These are phyloP conservation scores for Lachnellula hyalina DNA, from an alignment of 2,329 filamentous ascomycete genomes.

Conservation along the genomic window DNA sequence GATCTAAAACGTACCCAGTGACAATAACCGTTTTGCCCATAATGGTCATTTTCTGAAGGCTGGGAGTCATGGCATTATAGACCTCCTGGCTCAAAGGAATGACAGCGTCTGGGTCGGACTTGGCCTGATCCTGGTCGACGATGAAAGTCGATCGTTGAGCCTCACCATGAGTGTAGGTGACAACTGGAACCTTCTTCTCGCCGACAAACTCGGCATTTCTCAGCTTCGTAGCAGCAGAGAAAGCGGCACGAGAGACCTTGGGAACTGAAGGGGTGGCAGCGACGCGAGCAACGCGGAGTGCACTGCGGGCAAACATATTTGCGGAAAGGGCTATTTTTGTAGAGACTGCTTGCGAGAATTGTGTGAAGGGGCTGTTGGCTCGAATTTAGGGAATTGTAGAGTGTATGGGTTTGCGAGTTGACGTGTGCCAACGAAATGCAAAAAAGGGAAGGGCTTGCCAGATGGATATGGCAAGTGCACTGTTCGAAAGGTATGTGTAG, in stretches of 20 bases:
- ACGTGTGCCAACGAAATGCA: not conserved
- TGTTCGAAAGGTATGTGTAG: not conserved
- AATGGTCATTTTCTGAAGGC: constrained; percentile 64
- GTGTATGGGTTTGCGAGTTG: not conserved
- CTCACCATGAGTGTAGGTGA: constrained; percentile 20
- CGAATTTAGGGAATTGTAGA: not conserved
- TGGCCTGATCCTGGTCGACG: constrained; percentile 18
- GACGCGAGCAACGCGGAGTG: constrained; percentile 11
- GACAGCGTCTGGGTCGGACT: constrained; percentile 16
- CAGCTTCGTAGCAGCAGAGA: constrained; percentile 18
- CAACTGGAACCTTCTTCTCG: constrained; percentile 26
- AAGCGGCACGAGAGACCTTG: constrained; percentile 20
- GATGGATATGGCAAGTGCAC: not conserved
- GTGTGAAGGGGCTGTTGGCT: not conserved
- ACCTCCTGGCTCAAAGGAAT: constrained; percentile 48
- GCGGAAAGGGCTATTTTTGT: not conserved
- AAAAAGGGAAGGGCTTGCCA: not conserved
- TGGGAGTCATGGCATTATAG: constrained; percentile 54
- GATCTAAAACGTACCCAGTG: constrained; percentile 52
- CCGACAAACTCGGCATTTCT: constrained; percentile 24
- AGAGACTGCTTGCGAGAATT: not conserved
- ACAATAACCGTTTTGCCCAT: constrained; percentile 67
- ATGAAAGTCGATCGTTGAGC: constrained; percentile 21
- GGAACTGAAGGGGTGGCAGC: not conserved
- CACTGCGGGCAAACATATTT: constrained; percentile 23